Percentiles rank a stretch among this genome's conserved stretches.
Conservation (phyloP, 257 asterid genomes). For the Dorcoceras hygrometricum region DNA sequence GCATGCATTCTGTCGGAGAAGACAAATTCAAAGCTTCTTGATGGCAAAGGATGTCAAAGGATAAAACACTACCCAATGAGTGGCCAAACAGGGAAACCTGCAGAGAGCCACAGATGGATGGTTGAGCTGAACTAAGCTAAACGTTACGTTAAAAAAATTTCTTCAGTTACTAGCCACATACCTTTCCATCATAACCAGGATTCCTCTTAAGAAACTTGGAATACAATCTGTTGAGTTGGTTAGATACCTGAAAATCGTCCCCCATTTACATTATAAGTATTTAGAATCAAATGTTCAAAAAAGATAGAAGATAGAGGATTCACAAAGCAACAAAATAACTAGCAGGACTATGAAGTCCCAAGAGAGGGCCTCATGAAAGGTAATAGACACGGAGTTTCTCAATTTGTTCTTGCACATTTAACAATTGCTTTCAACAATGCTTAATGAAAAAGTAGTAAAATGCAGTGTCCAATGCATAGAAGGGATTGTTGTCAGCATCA, state of each 20-base stretch:
- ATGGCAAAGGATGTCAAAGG: conserved; percentile 97
- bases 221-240: conserved; percentile 78
- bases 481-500: too few relatives aligned
- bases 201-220: conserved; percentile 89
- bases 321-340: too few relatives aligned
- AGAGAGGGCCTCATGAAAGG: too few relatives aligned
- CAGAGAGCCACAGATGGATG: conserved; percentile 14
- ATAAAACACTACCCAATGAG: conserved; percentile 94
- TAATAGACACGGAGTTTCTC: too few relatives aligned
- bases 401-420: too few relatives aligned
- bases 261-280: neutral
- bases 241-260: conserved; percentile 66
- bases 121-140: conserved; percentile 20
- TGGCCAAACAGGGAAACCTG: conserved; percentile 92
- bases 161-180: conserved; percentile 30
- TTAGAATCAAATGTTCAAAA: neutral
- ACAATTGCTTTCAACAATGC: too few relatives aligned
- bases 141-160: conserved; percentile 7
- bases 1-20: conserved; percentile 81
- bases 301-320: too few relatives aligned
- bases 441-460: too few relatives aligned
- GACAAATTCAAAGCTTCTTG: conserved; percentile 72
- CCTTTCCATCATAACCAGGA: conserved; percentile 98
- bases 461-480: too few relatives aligned
- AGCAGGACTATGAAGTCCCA: too few relatives aligned